phyloP scores from a whole-genome alignment of 257 asterid species.

The Capsicum chinense region DNA sequence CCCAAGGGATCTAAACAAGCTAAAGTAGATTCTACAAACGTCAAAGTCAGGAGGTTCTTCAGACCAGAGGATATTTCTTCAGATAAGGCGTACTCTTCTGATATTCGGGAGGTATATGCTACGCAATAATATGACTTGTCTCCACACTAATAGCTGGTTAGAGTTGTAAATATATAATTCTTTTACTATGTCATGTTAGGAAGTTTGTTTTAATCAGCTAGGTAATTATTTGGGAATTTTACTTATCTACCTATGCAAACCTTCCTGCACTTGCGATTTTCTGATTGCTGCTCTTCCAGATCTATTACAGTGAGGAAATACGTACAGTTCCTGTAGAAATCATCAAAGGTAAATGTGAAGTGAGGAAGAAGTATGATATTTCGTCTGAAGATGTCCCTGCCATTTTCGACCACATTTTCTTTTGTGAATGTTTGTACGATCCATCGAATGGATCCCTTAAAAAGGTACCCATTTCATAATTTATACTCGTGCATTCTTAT shows the following conservation, averaged over 20 bases:
- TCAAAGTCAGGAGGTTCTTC: conserved; percentile 79
- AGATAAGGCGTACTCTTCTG: conserved; percentile 82
- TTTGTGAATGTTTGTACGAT: conserved; percentile 78
- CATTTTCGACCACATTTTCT: conserved; percentile 78
- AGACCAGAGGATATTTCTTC: conserved; percentile 84
- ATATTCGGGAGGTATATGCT: conserved; percentile 79
- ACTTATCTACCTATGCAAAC: conserved; percentile 13
- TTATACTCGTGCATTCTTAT: conserved; percentile 16
- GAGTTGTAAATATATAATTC: neutral
- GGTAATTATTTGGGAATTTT: neutral
- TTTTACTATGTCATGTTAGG: neutral
- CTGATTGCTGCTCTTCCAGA: conserved; percentile 51
- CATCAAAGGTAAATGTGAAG: conserved; percentile 86
- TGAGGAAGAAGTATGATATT: conserved; percentile 75
- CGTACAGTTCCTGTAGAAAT: conserved; percentile 57
- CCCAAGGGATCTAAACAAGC: conserved; percentile 47
- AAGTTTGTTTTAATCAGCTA: neutral
- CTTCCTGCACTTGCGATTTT: conserved; percentile 32
- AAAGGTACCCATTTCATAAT: conserved; percentile 53
- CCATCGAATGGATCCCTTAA: conserved; percentile 80
- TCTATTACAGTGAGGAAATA: conserved; percentile 81
- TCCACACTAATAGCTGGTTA: conserved; percentile 16
- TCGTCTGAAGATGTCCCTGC: conserved; percentile 68
- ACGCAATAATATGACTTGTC: neutral
- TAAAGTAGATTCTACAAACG: conserved; percentile 51